Conservation (phyloP, 2,329 filamentous ascomycete species). For the Aspergillus sp. region DNA sequence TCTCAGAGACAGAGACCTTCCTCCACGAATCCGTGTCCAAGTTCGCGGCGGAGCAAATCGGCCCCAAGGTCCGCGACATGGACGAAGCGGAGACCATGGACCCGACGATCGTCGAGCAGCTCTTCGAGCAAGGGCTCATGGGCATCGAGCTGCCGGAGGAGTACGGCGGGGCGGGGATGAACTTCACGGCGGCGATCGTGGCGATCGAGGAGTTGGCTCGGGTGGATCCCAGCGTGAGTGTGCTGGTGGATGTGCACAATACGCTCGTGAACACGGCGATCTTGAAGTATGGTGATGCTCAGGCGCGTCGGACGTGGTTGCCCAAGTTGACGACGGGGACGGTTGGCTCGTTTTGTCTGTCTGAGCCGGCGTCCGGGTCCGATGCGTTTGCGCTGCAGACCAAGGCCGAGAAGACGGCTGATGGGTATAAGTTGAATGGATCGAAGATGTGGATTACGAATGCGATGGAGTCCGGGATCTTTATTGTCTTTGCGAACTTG, state of each 20-base stretch:
- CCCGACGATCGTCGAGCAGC: constrained; percentile 77
- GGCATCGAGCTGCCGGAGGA: constrained; percentile 96
- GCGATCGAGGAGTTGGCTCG: constrained; percentile 95
- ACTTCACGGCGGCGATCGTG: constrained; percentile 94
- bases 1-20: constrained; percentile 83
- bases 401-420: constrained; percentile 77
- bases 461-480: constrained; percentile 87
- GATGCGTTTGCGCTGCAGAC: constrained; percentile 96
- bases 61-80: constrained; percentile 93
- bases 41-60: constrained; percentile 84
- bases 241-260: constrained; percentile 96
- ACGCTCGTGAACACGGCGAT: constrained; percentile 94
- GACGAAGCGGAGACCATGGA: constrained; percentile 97
- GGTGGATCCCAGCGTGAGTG: constrained; percentile 91
- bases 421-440: constrained; percentile 83
- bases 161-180: constrained; percentile 96
- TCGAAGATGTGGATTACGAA: constrained; percentile 99
- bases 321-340: constrained; percentile 88
- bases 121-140: constrained; percentile 98
- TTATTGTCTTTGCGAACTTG: constrained; percentile 97
- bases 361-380: constrained; percentile 87
- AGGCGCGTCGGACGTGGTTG: constrained; percentile 80
- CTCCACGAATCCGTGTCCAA: constrained; percentile 90
- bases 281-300: constrained; percentile 75
- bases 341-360: constrained; percentile 87